Percentiles rank a stretch among this genome's conserved stretches.
phyloP scores from a whole-genome alignment of 805 yeast species.

The Saccharomyces jurei region DNA sequence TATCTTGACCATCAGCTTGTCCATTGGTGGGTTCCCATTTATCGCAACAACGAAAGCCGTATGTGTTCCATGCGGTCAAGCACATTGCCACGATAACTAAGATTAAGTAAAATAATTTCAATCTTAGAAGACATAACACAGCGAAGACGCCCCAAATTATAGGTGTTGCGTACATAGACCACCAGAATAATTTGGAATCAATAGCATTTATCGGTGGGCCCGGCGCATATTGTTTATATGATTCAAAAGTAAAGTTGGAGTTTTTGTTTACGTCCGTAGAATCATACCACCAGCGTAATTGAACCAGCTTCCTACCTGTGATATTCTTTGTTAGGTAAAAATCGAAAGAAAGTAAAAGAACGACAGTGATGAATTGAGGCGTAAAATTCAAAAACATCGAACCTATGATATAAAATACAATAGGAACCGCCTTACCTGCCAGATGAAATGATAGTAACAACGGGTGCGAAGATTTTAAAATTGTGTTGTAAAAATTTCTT shows the following conservation, averaged over 20 bases:
- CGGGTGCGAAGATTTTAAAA: conserved; percentile 31
- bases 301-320: conserved; percentile 82
- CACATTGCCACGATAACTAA: conserved; percentile 60
- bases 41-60: conserved; percentile 89
- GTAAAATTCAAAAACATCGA: conserved; percentile 29
- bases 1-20: conserved; percentile 6
- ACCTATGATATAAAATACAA: conserved; percentile 27
- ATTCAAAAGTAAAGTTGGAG: conserved; percentile 27
- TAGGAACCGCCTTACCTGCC: conserved; percentile 26
- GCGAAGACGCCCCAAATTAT: conserved; percentile 68
- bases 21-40: conserved; percentile 52
- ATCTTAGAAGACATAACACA: conserved; percentile 66
- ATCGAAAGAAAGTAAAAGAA: conserved; percentile 75
- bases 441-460: conserved; percentile 24
- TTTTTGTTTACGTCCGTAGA: conserved; percentile 29
- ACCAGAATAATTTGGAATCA: conserved; percentile 86
- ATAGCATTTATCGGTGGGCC: conserved; percentile 67
- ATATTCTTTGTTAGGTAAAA: conserved; percentile 92
- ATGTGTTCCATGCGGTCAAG: conserved; percentile 70
- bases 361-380: conserved; percentile 62
- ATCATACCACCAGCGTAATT: conserved; percentile 97
- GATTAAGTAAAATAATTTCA: conserved; percentile 60
- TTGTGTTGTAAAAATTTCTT: conserved; percentile 28
- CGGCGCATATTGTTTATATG: conserved; percentile 33
- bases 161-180: conserved; percentile 67